Evolutionary conservation across 2,329 filamentous ascomycete genomes (phyloP), one percentile per base, ranked within the genome.

Genomic region (Sarocladium brachiariae): DNA sequence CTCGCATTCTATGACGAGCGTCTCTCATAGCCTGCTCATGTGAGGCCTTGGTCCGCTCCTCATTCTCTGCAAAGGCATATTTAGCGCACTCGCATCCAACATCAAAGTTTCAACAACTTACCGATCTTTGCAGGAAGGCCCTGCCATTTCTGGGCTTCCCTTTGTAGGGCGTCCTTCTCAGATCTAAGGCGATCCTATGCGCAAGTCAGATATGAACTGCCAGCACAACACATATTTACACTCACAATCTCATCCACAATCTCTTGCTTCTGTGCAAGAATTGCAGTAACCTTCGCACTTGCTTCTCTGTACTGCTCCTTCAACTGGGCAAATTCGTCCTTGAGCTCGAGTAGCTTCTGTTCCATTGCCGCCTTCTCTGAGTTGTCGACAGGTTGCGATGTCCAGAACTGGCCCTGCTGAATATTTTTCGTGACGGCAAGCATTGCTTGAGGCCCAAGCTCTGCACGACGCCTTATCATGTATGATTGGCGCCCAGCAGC

Each of bases 361-460:
- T 81, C 72, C 14, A 93, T 64, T 49, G 82, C 76, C 13, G 70
- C 66, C 63, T 86, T 89, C 53, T 78, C 83, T 19, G 78, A 71
- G 3, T 70, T 69, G 61, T 95, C 88, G 6, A 90, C 77, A 2
- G 87, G 84, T 54, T 88, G 83, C 41, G 89, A 82, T 1, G 84
- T 90, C 83, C 93, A 96, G 60, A 78, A 80, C 31, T 63, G 71
- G 4, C 89, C 89, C 2, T 66, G 68, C 14, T 65, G 72, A 13
- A 96, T 70, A 50, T 72, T 71, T 31, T 74, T 78, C 13, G 86
- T 83, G 19, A 76, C 73, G 1, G 87, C 90, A 1, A 88, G 89
- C 45, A 80, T 80, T 13, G 86, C 89, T 45, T 76, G 71, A 2
- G 82, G 78, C 2, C 89, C 89, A 65, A 96, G 96, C 63, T 97